Percentiles rank a stretch among this genome's conserved stretches.
phyloP scores from a whole-genome alignment of 768 basidiomycete genomes.

The Lentinus tigrinus region DNA sequence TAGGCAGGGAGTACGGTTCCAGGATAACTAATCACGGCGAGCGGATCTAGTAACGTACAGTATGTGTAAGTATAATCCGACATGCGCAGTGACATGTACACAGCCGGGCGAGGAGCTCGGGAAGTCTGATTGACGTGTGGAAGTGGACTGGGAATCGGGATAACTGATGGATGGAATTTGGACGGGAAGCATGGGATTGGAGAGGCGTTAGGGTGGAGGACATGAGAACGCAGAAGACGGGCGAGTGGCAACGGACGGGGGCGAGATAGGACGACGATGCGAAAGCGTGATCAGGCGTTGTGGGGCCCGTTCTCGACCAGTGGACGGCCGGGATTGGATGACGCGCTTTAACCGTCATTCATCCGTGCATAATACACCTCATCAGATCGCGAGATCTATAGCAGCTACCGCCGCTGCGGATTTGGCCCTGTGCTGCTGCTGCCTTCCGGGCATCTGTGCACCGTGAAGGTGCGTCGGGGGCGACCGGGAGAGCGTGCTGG shows the following conservation, averaged over 20 bases:
- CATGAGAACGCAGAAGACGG: neutral
- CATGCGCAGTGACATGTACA: neutral
- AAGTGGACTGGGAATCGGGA: neutral
- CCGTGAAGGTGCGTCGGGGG: neutral
- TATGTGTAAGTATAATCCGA: conserved; percentile 19
- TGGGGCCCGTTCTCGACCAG: neutral
- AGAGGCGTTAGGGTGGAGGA: neutral
- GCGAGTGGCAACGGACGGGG: neutral
- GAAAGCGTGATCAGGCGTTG: neutral
- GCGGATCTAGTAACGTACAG: conserved; percentile 10
- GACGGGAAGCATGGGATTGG: neutral
- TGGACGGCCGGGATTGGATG: conserved; percentile 1
- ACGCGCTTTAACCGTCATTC: conserved; percentile 12
- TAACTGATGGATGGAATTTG: neutral
- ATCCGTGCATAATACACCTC: too few relatives aligned
- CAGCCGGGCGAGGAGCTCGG: neutral
- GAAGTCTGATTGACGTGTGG: neutral
- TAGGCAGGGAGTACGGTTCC: neutral
- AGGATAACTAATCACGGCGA: neutral
- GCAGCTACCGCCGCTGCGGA: neutral
- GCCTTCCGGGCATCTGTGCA: neutral
- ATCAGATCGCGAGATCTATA: conserved; percentile 17
- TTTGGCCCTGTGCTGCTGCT: neutral
- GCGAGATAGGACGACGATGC: too few relatives aligned
- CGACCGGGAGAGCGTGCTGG: neutral